Percentiles rank a stretch among this genome's conserved stretches.
phyloP scores from a whole-genome alignment of 352 stramenopile genomes.

The Phytophthora sp. region DNA sequence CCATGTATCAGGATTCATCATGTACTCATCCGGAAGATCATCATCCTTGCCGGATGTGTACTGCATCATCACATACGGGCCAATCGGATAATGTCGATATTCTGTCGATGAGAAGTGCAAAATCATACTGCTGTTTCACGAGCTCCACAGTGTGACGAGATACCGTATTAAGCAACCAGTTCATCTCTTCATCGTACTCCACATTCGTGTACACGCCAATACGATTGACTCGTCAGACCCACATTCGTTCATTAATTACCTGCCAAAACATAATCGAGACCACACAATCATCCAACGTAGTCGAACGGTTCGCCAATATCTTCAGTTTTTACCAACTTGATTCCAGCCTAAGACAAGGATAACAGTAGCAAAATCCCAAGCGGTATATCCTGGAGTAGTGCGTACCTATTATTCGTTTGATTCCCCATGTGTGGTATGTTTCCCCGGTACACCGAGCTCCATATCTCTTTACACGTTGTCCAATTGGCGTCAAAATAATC shows the following conservation, averaged over 20 bases:
- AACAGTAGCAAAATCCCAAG: no score
- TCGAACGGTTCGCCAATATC: no score
- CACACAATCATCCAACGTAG: slow-evolving; percentile 11
- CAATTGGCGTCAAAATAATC: slow-evolving; percentile 17
- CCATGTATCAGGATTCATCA: slow-evolving; percentile 2
- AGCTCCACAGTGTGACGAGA: slow-evolving; percentile 2
- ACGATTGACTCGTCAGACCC: neutral
- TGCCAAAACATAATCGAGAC: slow-evolving; percentile 13
- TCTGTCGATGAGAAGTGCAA: neutral
- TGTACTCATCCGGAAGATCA: slow-evolving; percentile 10
- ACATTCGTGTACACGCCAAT: slow-evolving; percentile 10
- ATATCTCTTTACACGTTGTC: slow-evolving; percentile 11
- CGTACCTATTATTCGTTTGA: slow-evolving; percentile 10
- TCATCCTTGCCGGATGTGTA: slow-evolving; percentile 1
- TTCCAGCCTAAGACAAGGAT: neutral
- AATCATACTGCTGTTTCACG: slow-evolving; percentile 8
- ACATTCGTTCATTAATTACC: neutral
- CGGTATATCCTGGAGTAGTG: no score
- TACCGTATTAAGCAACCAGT: neutral
- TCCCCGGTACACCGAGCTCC: neutral
- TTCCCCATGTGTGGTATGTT: slow-evolving; percentile 2
- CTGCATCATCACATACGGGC: slow-evolving; percentile 22
- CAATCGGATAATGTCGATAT: neutral
- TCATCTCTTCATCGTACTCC: slow-evolving; percentile 8
- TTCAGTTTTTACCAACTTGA: slow-evolving; percentile 19